Evolutionary conservation across 1,284 basidiomycete species (phyloP).

Genomic region (Schizophyllum commune): DNA sequence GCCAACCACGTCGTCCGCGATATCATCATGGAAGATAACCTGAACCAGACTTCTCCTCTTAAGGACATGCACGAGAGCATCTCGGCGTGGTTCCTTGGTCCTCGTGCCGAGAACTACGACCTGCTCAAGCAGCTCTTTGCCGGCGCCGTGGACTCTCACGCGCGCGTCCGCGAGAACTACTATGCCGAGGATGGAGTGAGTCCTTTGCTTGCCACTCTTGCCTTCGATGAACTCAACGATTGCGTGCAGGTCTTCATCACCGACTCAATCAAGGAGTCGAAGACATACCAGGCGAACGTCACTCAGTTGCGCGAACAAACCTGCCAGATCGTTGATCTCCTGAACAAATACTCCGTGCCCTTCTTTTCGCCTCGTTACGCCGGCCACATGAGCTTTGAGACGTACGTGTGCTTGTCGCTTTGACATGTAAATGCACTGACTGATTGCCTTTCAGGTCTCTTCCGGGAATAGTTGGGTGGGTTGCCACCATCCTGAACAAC

Average conservation of each 20-base stretch:
- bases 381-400: conserved; percentile 28
- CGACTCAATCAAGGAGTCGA: conserved; percentile 5
- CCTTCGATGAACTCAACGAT: neutral
- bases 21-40: neutral
- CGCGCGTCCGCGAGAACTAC: conserved; percentile 8
- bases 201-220: neutral
- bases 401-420: conserved; percentile 8
- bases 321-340: conserved; percentile 3
- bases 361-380: conserved; percentile 37
- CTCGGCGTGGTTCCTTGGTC: conserved; percentile 16
- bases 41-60: neutral
- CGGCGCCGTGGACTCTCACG: conserved; percentile 8
- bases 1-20: too few relatives aligned
- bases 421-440: neutral
- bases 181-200: conserved; percentile 14
- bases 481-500: conserved; percentile 31
- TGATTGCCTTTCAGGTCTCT: conserved; percentile 21
- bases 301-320: conserved; percentile 7
- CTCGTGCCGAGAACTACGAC: conserved; percentile 14
- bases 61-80: conserved; percentile 10
- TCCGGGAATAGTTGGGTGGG: conserved; percentile 31
- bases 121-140: conserved; percentile 12
- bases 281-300: conserved; percentile 7
- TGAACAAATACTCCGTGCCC: conserved; percentile 25
- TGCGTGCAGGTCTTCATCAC: conserved; percentile 10